Conservation (phyloP, 371 early-diverging fungal species). For the Amoeboaphelidium protococcarum region DNA sequence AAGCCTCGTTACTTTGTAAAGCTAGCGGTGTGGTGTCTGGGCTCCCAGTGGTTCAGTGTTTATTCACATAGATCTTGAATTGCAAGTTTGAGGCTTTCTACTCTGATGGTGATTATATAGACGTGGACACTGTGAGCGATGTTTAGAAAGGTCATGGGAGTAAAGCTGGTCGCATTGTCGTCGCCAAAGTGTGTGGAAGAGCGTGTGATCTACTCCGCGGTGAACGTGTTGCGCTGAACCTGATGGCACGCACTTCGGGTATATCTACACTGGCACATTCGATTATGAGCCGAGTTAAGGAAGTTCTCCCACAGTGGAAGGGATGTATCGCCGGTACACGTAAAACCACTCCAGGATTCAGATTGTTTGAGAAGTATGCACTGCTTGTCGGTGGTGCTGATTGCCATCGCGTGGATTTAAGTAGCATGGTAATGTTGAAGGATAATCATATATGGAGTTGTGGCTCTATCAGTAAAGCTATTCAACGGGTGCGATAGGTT, state of each 20-base stretch:
- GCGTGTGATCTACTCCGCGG: constrained; percentile 67
- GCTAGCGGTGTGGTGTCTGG: constrained; percentile 78
- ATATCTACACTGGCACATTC: constrained; percentile 46
- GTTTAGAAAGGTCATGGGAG: constrained; percentile 9
- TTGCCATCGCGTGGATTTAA: constrained; percentile 85
- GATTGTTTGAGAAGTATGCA: constrained; percentile 88
- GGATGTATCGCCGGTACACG: constrained; percentile 86
- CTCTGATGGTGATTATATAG: constrained; percentile 56
- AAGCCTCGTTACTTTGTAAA: constrained; percentile 63
- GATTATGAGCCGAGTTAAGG: constrained; percentile 33
- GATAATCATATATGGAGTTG: constrained; percentile 93
- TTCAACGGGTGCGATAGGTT: constrained; percentile 40
- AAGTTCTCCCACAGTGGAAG: no score
- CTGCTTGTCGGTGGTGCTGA: constrained; percentile 88
- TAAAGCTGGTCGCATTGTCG: constrained; percentile 33
- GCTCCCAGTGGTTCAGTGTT: constrained; percentile 76
- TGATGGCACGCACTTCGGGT: constrained; percentile 75
- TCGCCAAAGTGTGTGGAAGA: constrained; percentile 57
- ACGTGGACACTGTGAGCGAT: constrained; percentile 29
- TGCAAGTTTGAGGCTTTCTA: no score
- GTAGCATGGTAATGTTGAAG: constrained; percentile 93
- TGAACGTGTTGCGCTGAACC: constrained; percentile 80
- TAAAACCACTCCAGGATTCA: constrained; percentile 95
- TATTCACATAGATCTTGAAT: constrained; percentile 77
- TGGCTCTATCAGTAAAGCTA: constrained; percentile 73